Evolutionary conservation across 2,329 filamentous ascomycete species (phyloP).

Genomic region (Exserohilum turcica): DNA sequence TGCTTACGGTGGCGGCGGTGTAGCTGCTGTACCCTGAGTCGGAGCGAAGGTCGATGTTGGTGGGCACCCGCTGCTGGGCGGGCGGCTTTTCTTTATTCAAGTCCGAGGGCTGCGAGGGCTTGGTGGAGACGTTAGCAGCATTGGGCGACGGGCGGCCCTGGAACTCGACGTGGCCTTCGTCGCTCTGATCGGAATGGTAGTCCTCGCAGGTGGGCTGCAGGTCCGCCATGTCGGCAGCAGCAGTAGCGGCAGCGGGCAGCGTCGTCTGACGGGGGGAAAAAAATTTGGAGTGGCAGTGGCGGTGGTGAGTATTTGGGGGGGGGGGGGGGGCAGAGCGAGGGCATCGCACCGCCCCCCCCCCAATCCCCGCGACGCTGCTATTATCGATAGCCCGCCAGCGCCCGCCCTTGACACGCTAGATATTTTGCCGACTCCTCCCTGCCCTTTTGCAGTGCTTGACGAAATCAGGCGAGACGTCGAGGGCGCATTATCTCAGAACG

Average conservation of each 20-base stretch:
- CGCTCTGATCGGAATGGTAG: slow-evolving; percentile 49
- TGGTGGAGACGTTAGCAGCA: slow-evolving; percentile 58
- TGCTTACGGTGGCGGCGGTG: slow-evolving; percentile 58
- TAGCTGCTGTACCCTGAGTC: slow-evolving; percentile 68
- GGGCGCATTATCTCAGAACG: slow-evolving; percentile 16
- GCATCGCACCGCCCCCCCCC: slow-evolving; percentile 9
- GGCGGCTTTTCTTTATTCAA: slow-evolving; percentile 41
- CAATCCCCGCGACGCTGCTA: too few relatives aligned
- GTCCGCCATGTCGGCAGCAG: slow-evolving; percentile 29
- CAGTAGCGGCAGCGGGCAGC: background rate
- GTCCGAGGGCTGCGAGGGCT: slow-evolving; percentile 51
- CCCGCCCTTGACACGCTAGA: slow-evolving; percentile 27
- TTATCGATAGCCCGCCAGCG: slow-evolving; percentile 31
- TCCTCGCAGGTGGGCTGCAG: slow-evolving; percentile 46
- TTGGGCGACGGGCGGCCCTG: slow-evolving; percentile 52
- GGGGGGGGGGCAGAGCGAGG: slow-evolving; percentile 6
- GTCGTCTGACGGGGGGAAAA: background rate
- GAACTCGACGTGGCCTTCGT: slow-evolving; percentile 33
- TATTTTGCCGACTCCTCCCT: slow-evolving; percentile 19
- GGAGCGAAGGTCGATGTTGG: slow-evolving; percentile 57
- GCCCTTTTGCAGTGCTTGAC: too few relatives aligned
- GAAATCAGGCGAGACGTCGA: slow-evolving; percentile 26
- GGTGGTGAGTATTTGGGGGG: too few relatives aligned
- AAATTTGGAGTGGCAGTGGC: slow-evolving; percentile 3
- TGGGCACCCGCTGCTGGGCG: slow-evolving; percentile 26